Conservation (phyloP, 208 protist genomes). For the Eutreptiella sp. region DNA sequence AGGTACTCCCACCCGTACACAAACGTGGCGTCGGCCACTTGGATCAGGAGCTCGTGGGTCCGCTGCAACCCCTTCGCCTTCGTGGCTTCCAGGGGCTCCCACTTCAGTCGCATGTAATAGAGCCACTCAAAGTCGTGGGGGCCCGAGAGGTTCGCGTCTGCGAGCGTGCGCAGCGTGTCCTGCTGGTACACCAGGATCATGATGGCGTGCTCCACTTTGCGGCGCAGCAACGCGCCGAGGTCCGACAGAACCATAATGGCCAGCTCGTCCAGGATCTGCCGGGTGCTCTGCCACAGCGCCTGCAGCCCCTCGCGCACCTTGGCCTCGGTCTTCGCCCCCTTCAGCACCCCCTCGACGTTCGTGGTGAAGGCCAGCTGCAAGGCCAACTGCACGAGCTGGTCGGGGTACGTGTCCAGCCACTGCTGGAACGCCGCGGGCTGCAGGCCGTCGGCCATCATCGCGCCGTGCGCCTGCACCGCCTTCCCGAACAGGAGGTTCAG, state of each 20-base stretch:
- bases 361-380: slow-evolving; percentile 83
- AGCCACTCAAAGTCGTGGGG: slow-evolving; percentile 91
- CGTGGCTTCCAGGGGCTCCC: slow-evolving; percentile 33
- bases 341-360: slow-evolving; percentile 62
- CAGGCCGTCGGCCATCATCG: slow-evolving; percentile 27
- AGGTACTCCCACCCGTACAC: slow-evolving; percentile 98
- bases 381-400: slow-evolving; percentile 82
- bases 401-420: slow-evolving; percentile 77
- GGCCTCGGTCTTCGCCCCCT: neutral
- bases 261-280: slow-evolving; percentile 40
- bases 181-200: slow-evolving; percentile 96
- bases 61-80: slow-evolving; percentile 18
- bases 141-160: slow-evolving; percentile 40
- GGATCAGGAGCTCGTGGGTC: slow-evolving; percentile 65
- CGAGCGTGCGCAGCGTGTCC: slow-evolving; percentile 78
- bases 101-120: slow-evolving; percentile 89
- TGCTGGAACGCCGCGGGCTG: slow-evolving; percentile 43
- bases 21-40: slow-evolving; percentile 92
- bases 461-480: slow-evolving; percentile 43
- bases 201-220: slow-evolving; percentile 93
- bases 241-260: slow-evolving; percentile 67
- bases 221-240: slow-evolving; percentile 59
- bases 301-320: neutral
- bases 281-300: too few species aligned
- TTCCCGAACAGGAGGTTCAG: slow-evolving; percentile 49